Evolutionary conservation across 805 yeast species (phyloP).

Genomic region (Diddensiella caesifluorescens): DNA sequence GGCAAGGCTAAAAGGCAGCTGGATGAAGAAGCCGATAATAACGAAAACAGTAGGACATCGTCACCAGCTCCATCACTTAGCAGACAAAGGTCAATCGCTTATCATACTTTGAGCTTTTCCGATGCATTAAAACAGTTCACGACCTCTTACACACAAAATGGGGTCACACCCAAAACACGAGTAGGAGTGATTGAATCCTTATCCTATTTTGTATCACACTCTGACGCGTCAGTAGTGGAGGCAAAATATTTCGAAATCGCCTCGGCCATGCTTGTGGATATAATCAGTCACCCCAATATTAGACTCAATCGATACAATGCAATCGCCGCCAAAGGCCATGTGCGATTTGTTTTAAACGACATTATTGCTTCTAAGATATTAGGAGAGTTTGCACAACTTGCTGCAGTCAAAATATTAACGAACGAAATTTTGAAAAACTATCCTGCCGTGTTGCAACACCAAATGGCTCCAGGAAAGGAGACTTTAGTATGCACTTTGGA

Average conservation of each 20-base stretch:
- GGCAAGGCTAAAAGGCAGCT: slow-evolving; percentile 8
- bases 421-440: slow-evolving; percentile 23
- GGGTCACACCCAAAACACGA: slow-evolving; percentile 19
- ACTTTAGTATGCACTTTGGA: slow-evolving; percentile 22
- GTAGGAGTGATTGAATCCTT: slow-evolving; percentile 27
- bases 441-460: slow-evolving; percentile 22
- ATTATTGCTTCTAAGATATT: slow-evolving; percentile 25
- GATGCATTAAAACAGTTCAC: slow-evolving; percentile 23
- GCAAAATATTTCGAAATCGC: slow-evolving; percentile 21
- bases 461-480: slow-evolving; percentile 21
- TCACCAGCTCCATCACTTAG: slow-evolving; percentile 13
- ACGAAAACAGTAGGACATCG: slow-evolving; percentile 2
- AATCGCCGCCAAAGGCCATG: slow-evolving; percentile 25
- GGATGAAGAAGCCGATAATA: slow-evolving; percentile 17
- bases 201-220: slow-evolving; percentile 18
- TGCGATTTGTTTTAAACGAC: slow-evolving; percentile 23
- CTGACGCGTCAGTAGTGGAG: slow-evolving; percentile 21
- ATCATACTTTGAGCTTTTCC: slow-evolving; percentile 19
- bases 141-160: slow-evolving; percentile 18
- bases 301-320: slow-evolving; percentile 14
- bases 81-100: slow-evolving; percentile 12
- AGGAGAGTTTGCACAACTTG: slow-evolving; percentile 29
- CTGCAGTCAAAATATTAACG: slow-evolving; percentile 22
- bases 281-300: slow-evolving; percentile 17
- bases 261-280: slow-evolving; percentile 18